Percentiles rank a stretch among this genome's conserved stretches.
Conservation (phyloP, 2,329 filamentous ascomycete genomes). For the Alternaria longipes region DNA sequence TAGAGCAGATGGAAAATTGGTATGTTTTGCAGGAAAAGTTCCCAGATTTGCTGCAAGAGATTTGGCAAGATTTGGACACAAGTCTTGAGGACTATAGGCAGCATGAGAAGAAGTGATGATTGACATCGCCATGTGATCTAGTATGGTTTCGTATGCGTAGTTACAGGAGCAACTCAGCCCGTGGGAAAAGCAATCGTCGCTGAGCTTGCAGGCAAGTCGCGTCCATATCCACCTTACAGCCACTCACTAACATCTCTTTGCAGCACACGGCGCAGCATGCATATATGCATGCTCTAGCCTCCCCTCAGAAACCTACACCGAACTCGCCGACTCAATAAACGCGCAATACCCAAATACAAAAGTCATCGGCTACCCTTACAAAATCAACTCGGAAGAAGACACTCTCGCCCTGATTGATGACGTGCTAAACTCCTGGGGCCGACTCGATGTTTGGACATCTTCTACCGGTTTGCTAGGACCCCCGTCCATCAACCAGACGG, state of each 20-base stretch:
- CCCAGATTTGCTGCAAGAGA: background rate
- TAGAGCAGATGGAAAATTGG: conserved; percentile 65
- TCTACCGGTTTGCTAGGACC: conserved; percentile 67
- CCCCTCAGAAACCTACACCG: conserved; percentile 53
- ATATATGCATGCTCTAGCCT: conserved; percentile 67
- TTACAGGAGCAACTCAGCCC: conserved; percentile 69
- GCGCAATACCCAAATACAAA: conserved; percentile 63
- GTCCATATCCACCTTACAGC: background rate
- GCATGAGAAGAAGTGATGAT: background rate
- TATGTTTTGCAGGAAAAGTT: conserved; percentile 40
- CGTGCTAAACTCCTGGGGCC: conserved; percentile 67
- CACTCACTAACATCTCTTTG: background rate
- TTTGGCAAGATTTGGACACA: background rate
- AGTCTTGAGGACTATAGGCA: background rate
- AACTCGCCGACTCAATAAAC: conserved; percentile 55
- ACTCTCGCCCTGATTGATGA: conserved; percentile 70
- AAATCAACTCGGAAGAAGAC: conserved; percentile 66
- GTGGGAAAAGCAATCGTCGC: conserved; percentile 68
- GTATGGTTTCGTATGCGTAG: conserved; percentile 72
- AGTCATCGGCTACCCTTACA: conserved; percentile 69
- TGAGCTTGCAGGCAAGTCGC: conserved; percentile 65
- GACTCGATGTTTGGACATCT: conserved; percentile 67
- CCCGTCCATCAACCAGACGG: conserved; percentile 63
- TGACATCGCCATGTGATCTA: conserved; percentile 31
- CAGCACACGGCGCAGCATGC: conserved; percentile 70